These are phyloP conservation scores for Tympanopsis confertula DNA, from an alignment of 2,329 filamentous ascomycete genomes.

Conservation along the genomic window DNA sequence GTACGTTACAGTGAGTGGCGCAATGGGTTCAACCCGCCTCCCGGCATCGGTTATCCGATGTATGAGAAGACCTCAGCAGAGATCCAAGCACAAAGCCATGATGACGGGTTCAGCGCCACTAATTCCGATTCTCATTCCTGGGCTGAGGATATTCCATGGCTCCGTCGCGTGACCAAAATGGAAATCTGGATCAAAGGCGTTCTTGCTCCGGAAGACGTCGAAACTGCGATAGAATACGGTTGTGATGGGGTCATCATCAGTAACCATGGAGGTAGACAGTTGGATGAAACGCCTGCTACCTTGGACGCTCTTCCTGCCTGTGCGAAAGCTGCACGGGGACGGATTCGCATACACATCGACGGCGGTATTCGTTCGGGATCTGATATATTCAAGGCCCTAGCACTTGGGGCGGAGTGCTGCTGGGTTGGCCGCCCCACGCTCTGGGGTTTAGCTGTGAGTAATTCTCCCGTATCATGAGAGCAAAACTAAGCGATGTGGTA, in stretches of 20 bases:
- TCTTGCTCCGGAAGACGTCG: constrained; percentile 26
- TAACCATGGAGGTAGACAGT: constrained; percentile 33
- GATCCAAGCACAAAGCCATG: constrained; percentile 9
- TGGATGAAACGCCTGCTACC: constrained; percentile 30
- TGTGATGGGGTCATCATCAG: constrained; percentile 28
- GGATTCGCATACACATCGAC: constrained; percentile 28
- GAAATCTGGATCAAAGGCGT: constrained; percentile 35
- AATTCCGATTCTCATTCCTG: constrained; percentile 23
- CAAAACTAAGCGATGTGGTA: too few species aligned
- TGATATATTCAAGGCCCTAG: constrained; percentile 9
- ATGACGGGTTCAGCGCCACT: constrained; percentile 9
- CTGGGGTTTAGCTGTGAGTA: constrained; percentile 6
- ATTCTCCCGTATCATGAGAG: not conserved
- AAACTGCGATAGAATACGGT: constrained; percentile 19
- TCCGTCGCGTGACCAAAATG: constrained; percentile 32
- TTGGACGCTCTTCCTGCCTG: constrained; percentile 28
- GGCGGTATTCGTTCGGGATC: constrained; percentile 30
- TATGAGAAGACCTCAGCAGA: constrained; percentile 6
- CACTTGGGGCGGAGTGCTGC: constrained; percentile 7
- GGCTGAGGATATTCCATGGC: constrained; percentile 36
- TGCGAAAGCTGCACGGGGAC: constrained; percentile 31
- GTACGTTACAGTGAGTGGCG: constrained; percentile 35
- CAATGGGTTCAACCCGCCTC: constrained; percentile 34
- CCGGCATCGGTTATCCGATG: constrained; percentile 10
- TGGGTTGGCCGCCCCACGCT: constrained; percentile 7